Evolutionary conservation across 139 green algal species (phyloP).

Genomic region (Mesostigma viride): DNA sequence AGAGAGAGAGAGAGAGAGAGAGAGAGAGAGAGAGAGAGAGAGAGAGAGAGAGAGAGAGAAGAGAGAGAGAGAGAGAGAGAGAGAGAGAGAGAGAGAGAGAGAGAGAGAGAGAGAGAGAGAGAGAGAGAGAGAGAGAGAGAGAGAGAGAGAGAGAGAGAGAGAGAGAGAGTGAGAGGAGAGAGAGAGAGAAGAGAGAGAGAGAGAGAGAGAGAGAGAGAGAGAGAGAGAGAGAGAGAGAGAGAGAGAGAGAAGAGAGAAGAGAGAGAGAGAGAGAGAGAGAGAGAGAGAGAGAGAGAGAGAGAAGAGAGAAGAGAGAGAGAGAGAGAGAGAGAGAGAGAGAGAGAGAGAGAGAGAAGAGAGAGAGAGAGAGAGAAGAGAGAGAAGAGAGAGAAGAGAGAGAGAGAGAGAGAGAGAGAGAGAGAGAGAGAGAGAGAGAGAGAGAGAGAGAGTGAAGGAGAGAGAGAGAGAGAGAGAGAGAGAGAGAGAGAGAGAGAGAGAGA

Average conservation of each 20-base stretch:
- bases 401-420: not conserved
- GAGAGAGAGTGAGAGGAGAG: not conserved
- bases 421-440: too few species aligned
- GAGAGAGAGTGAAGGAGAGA: too few species aligned
- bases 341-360: not conserved
- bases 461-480: too few species aligned
- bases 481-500: too few species aligned
- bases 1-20: not conserved
- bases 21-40: constrained; percentile 6
- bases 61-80: not conserved
- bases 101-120: not conserved
- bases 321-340: not conserved
- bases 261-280: constrained; percentile 10
- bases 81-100: not conserved
- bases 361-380: constrained; percentile 6
- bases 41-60: constrained; percentile 4
- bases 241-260: not conserved
- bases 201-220: not conserved
- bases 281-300: constrained; percentile 6
- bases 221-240: constrained; percentile 1
- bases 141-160: constrained; percentile 5
- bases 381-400: not conserved
- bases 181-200: not conserved
- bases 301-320: not conserved
- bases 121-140: not conserved